Percentiles rank a stretch among this genome's conserved stretches.
phyloP scores from a whole-genome alignment of 768 basidiomycete genomes.

The Pleurotus djamor region DNA sequence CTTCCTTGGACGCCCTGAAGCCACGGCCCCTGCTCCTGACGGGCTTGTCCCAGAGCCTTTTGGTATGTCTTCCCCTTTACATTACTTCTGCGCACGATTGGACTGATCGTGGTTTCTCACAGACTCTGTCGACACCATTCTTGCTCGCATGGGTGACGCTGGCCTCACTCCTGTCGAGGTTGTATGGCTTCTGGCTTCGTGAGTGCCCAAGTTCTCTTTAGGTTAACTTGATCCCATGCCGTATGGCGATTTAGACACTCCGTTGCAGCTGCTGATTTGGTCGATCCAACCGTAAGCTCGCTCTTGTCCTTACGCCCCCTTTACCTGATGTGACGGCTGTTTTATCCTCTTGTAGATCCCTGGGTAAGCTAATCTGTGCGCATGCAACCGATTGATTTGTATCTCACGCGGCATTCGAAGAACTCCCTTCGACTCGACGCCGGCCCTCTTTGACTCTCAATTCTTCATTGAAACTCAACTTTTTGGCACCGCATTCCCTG shows the following conservation, averaged over 20 bases:
- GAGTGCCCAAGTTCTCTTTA: not conserved
- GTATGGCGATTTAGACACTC: slow-evolving; percentile 11
- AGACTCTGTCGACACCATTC: slow-evolving; percentile 15
- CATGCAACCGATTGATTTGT: not conserved
- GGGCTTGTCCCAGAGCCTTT: slow-evolving; percentile 19
- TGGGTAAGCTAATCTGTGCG: not conserved
- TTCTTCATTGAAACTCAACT: slow-evolving; percentile 29
- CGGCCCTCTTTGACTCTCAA: slow-evolving; percentile 25
- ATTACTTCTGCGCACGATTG: no score
- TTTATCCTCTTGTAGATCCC: slow-evolving; percentile 15
- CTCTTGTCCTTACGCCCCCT: no score
- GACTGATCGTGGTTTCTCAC: not conserved
- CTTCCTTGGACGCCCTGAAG: slow-evolving; percentile 21
- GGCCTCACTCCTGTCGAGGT: slow-evolving; percentile 11
- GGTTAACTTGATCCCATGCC: no score
- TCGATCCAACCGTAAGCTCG: slow-evolving; percentile 14
- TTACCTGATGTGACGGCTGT: no score
- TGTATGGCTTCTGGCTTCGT: slow-evolving; percentile 17
- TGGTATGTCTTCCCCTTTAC: not conserved
- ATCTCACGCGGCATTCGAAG: slow-evolving; percentile 2
- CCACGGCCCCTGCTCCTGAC: slow-evolving; percentile 12
- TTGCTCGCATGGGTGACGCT: slow-evolving; percentile 12
- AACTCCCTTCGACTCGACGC: slow-evolving; percentile 31
- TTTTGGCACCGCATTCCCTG: slow-evolving; percentile 19
- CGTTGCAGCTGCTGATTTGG: slow-evolving; percentile 16